Conservation (phyloP, 176 grass and related monocot genomes). For the Neostapfia colusana region DNA sequence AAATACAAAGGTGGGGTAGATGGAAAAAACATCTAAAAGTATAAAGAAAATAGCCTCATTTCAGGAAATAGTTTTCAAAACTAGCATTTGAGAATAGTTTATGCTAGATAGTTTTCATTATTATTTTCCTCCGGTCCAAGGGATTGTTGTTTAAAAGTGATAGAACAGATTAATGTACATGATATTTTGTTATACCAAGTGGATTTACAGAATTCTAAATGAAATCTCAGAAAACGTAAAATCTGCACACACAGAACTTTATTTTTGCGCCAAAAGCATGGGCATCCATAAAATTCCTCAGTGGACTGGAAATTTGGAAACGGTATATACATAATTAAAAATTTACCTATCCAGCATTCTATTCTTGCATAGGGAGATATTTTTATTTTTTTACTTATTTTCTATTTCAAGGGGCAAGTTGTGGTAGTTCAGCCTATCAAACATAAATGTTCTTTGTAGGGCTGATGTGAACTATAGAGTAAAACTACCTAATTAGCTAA, state of each 20-base stretch:
- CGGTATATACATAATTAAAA: too few relatives aligned
- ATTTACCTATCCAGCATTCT: slow-evolving; percentile 99
- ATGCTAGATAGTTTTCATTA: background rate
- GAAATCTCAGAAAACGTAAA: background rate
- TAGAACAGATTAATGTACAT: slow-evolving; percentile 26
- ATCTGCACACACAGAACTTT: background rate
- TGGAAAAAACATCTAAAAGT: background rate
- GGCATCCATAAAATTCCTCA: too few relatives aligned
- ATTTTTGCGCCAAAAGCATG: slow-evolving; percentile 16
- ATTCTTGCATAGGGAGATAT: slow-evolving; percentile 96
- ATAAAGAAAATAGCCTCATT: background rate
- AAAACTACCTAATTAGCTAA: too few relatives aligned
- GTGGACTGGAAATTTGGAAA: too few relatives aligned
- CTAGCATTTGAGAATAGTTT: background rate
- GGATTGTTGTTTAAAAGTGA: background rate
- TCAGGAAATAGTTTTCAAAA: background rate
- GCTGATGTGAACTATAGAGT: too few relatives aligned
- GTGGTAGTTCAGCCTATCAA: too few relatives aligned
- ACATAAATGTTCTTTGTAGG: too few relatives aligned
- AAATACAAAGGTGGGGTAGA: background rate
- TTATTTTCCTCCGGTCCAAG: background rate
- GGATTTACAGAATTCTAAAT: background rate
- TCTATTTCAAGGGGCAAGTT: too few relatives aligned
- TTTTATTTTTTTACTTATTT: slow-evolving; percentile 99
- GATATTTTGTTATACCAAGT: background rate